These are phyloP conservation scores for Chaetothyriales sp. DNA, from an alignment of 2,329 filamentous ascomycete species.

Conservation along the genomic window DNA sequence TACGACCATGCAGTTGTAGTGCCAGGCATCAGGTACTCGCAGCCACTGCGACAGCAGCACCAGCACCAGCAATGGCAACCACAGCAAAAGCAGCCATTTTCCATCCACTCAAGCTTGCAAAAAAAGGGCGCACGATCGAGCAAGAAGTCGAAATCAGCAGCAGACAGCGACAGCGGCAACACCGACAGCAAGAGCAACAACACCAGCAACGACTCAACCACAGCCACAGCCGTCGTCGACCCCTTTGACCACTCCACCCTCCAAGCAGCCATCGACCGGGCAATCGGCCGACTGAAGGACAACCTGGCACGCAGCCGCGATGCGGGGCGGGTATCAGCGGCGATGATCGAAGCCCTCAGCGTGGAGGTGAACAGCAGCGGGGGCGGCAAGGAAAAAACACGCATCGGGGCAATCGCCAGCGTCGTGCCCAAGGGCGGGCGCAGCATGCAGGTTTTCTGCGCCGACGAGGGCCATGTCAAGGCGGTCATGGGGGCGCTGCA, in stretches of 20 bases:
- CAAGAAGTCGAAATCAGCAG: not conserved
- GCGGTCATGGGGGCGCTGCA: conserved; percentile 29
- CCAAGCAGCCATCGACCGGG: conserved; percentile 39
- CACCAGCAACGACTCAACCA: too few relatives aligned
- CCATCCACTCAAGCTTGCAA: not conserved
- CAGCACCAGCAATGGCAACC: too few relatives aligned
- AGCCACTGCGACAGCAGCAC: too few relatives aligned
- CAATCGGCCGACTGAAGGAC: conserved; percentile 42
- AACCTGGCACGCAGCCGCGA: conserved; percentile 47
- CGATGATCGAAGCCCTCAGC: conserved; percentile 43
- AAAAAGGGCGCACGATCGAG: not conserved
- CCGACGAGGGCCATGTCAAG: conserved; percentile 44
- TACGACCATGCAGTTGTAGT: not conserved
- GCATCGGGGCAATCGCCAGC: conserved; percentile 49
- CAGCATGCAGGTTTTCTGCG: conserved; percentile 45
- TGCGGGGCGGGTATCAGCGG: conserved; percentile 48
- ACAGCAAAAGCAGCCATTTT: not conserved
- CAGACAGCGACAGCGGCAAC: not conserved
- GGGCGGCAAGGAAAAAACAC: conserved; percentile 27
- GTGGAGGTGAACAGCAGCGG: conserved; percentile 42
- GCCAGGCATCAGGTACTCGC: not conserved
- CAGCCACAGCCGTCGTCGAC: conserved; percentile 23
- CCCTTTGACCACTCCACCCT: conserved; percentile 47
- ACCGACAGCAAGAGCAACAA: not conserved
- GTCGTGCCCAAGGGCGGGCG: conserved; percentile 50